Conservation (phyloP, 225 moss, liverwort and hornwort species). For the Climacium dendroides region DNA sequence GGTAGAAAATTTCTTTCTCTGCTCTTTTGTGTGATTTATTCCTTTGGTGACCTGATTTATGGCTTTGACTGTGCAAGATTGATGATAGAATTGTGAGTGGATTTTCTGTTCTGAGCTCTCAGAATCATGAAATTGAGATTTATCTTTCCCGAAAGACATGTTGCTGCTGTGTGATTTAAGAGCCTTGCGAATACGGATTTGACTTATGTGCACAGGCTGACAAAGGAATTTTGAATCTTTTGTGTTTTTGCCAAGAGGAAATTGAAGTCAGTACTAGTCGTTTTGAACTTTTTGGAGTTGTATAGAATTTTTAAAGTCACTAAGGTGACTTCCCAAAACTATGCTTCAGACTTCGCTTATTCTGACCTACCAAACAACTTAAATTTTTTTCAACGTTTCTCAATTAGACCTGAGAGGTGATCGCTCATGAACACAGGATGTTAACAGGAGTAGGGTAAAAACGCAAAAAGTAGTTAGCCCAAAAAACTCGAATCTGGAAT, state of each 20-base stretch:
- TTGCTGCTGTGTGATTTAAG: not conserved
- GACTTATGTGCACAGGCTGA: not conserved
- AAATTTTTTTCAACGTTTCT: not conserved
- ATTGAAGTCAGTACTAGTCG: not conserved
- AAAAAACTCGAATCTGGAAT: not conserved
- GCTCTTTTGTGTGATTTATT: not conserved
- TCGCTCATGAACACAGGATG: not conserved
- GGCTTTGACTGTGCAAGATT: not conserved
- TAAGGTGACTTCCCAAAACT: not conserved
- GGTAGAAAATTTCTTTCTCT: conserved; percentile 17
- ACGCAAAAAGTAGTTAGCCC: not conserved
- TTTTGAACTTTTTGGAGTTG: not conserved
- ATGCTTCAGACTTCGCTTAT: not conserved
- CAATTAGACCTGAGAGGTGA: not conserved
- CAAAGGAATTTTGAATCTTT: not conserved
- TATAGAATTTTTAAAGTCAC: not conserved
- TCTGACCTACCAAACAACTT: not conserved
- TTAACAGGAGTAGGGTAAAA: not conserved
- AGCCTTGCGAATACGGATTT: not conserved
- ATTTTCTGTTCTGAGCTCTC: not conserved
- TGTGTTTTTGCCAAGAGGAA: not conserved
- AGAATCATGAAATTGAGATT: not conserved
- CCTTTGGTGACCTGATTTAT: not conserved
- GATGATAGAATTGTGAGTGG: not conserved
- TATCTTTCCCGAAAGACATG: not conserved